Percentiles rank a stretch among this genome's conserved stretches.
Evolutionary conservation across 805 yeast genomes (phyloP).

Genomic region (Wickerhamomyces xylosicus): DNA sequence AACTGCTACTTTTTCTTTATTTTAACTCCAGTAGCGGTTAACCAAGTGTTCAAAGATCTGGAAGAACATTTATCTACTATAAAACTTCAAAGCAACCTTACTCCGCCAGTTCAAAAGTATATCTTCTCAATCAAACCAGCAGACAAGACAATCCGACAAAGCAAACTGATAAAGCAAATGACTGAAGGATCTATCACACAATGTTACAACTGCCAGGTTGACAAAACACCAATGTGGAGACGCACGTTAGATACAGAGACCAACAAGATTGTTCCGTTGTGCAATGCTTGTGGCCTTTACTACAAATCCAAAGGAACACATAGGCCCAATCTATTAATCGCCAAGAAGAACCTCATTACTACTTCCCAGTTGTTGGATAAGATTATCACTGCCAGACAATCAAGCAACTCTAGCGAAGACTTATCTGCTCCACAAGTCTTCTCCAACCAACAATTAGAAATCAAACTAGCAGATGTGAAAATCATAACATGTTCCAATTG

Average conservation of each 20-base stretch:
- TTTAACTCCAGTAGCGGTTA: too few species aligned
- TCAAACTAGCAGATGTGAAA: conserved; percentile 3
- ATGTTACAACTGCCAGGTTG: conserved; percentile 55
- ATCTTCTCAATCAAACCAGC: too few species aligned
- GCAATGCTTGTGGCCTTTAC: conserved; percentile 82
- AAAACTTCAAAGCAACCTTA: too few species aligned
- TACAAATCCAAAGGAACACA: conserved; percentile 64
- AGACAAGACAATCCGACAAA: too few species aligned
- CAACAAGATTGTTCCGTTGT: conserved; percentile 56
- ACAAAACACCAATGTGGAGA: conserved; percentile 81
- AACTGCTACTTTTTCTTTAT: too few species aligned
- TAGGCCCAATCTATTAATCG: conserved; percentile 57
- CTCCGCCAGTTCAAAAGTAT: too few species aligned
- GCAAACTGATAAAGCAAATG: too few species aligned
- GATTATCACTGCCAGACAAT: conserved; percentile 1
- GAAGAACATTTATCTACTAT: too few species aligned
- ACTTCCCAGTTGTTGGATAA: conserved; percentile 4
- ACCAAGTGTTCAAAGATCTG: too few species aligned
- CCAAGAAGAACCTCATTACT: conserved; percentile 14
- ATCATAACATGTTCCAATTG: conserved; percentile 62
- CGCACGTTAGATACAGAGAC: conserved; percentile 59
- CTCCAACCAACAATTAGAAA: not conserved
- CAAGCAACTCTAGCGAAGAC: not conserved
- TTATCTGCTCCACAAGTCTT: not conserved
- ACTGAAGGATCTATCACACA: not conserved